phyloP scores from a whole-genome alignment of 2,329 filamentous ascomycete genomes.

The Drechslerella dactyloides region DNA sequence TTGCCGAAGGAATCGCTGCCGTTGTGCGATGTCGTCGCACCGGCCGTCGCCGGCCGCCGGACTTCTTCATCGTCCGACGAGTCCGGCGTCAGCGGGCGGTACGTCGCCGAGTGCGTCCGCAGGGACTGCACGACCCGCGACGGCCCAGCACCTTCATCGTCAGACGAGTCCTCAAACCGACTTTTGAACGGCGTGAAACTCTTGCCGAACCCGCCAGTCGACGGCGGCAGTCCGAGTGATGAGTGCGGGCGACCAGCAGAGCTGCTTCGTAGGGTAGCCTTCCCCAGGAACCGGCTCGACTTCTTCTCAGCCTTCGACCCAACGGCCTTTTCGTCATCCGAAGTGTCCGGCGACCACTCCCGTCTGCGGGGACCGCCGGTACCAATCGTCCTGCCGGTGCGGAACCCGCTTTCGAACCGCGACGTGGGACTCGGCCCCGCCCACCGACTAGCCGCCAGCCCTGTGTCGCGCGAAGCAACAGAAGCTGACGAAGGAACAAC shows the following conservation, averaged over 20 bases:
- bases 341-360: conserved; percentile 47
- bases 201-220: conserved; percentile 6
- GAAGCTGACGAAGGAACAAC: conserved; percentile 13
- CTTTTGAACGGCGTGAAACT: conserved; percentile 43
- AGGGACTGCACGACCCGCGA: background rate
- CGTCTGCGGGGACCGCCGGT: conserved; percentile 36
- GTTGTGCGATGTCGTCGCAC: background rate
- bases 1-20: background rate
- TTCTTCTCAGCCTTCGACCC: conserved; percentile 34
- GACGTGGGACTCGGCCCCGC: conserved; percentile 9
- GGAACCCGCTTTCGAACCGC: conserved; percentile 42
- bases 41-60: background rate
- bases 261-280: conserved; percentile 24
- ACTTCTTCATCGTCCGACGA: conserved; percentile 33
- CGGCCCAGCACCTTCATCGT: conserved; percentile 22
- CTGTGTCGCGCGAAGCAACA: conserved; percentile 12
- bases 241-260: conserved; percentile 15
- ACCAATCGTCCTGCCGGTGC: conserved; percentile 32
- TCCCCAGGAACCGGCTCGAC: conserved; percentile 28
- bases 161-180: conserved; percentile 42
- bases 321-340: conserved; percentile 28
- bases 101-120: conserved; percentile 8
- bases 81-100: conserved; percentile 37
- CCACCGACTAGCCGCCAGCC: conserved; percentile 20
- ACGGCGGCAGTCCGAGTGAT: conserved; percentile 18